Conservation (phyloP, 106 monocot species). For the Hemerocallis citrina region DNA sequence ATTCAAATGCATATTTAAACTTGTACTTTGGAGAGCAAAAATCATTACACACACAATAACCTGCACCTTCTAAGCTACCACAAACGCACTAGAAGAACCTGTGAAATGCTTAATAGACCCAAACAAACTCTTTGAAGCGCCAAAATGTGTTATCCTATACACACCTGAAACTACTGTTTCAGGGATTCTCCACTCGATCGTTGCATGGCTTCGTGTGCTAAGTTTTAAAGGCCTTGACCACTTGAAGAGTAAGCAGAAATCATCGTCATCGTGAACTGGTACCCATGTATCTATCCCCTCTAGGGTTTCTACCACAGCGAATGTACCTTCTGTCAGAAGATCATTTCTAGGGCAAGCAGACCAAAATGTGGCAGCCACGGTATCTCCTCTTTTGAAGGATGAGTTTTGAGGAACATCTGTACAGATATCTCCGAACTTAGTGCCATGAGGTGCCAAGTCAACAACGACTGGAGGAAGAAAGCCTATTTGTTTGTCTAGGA, state of each 20-base stretch:
- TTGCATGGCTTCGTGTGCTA: conserved; percentile 59
- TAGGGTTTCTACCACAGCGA: conserved; percentile 57
- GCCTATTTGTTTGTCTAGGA: conserved; percentile 62
- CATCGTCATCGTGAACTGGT: conserved; percentile 76
- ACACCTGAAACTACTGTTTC: conserved; percentile 41
- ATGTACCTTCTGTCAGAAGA: conserved; percentile 67
- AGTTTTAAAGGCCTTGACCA: conserved; percentile 70
- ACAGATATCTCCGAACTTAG: conserved; percentile 60
- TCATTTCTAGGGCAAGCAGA: conserved; percentile 90
- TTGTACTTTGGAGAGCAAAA: too few relatives aligned
- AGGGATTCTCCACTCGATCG: conserved; percentile 83
- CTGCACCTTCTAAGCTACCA: conserved; percentile 22
- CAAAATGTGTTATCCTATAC: conserved; percentile 80
- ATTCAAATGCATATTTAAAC: too few relatives aligned
- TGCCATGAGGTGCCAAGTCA: conserved; percentile 49
- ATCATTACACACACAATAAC: too few relatives aligned
- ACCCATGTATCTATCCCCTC: conserved; percentile 36
- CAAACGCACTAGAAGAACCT: conserved; percentile 76
- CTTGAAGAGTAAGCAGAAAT: conserved; percentile 73
- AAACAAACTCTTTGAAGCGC: conserved; percentile 70
- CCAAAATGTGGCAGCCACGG: conserved; percentile 69
- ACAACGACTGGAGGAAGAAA: conserved; percentile 52
- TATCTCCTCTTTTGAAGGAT: conserved; percentile 36
- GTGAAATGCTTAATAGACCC: conserved; percentile 68
- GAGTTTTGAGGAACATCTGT: conserved; percentile 54